Percentiles rank a stretch among this genome's conserved stretches.
Evolutionary conservation across 2,329 filamentous ascomycete genomes (phyloP).

Genomic region (Apiospora sp.): DNA sequence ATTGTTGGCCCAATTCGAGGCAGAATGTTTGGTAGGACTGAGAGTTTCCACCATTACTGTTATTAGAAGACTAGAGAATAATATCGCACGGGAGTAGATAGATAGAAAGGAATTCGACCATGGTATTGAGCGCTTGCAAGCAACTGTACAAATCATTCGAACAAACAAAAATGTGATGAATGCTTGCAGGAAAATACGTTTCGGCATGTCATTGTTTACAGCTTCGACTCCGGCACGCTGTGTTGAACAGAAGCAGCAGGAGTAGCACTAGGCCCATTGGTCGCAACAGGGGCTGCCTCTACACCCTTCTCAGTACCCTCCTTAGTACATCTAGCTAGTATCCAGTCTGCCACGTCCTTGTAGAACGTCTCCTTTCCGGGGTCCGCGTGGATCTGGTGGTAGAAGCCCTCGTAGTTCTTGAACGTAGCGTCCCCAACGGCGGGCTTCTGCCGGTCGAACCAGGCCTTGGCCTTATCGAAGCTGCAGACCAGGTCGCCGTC

Average conservation of each 20-base stretch:
- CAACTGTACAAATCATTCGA: background rate
- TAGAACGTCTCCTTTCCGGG: slow-evolving; percentile 60
- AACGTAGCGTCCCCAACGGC: slow-evolving; percentile 73
- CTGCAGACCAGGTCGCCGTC: slow-evolving; percentile 75
- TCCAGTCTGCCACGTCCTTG: slow-evolving; percentile 72
- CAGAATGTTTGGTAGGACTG: too few species aligned
- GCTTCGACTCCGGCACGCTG: background rate
- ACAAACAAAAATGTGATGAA: background rate
- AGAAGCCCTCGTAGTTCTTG: slow-evolving; percentile 78
- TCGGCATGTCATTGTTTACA: background rate
- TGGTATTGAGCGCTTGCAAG: slow-evolving; percentile 10
- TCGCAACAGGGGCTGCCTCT: background rate
- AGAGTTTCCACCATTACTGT: background rate
- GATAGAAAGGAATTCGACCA: background rate
- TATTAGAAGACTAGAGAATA: background rate
- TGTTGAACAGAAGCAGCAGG: background rate
- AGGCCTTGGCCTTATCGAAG: slow-evolving; percentile 69
- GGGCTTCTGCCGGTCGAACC: slow-evolving; percentile 59
- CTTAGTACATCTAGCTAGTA: slow-evolving; percentile 55
- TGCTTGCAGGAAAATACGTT: background rate
- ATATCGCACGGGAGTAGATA: background rate
- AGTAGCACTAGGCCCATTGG: background rate
- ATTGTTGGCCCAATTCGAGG: background rate
- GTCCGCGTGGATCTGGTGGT: slow-evolving; percentile 77
- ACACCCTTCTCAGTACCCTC: background rate